phyloP scores from a whole-genome alignment of 441 rosid genomes.

The Corymbia citriodora region DNA sequence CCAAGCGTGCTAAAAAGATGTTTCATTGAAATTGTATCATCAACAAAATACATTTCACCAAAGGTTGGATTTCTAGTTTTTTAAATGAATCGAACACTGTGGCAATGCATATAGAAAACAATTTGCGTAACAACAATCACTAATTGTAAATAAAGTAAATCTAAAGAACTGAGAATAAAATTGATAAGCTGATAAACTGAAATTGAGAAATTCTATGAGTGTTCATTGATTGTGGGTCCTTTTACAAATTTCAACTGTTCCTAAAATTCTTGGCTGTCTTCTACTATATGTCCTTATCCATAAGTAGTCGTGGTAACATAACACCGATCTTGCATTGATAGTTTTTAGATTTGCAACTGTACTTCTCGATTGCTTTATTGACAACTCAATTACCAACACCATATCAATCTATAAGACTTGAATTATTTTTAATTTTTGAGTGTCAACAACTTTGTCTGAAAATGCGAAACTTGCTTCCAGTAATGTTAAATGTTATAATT shows the following conservation, averaged over 20 bases:
- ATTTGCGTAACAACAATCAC: no score
- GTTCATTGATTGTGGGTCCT: not conserved
- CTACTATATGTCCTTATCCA: not conserved
- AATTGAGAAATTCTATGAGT: not conserved
- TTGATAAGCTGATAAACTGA: accelerated
- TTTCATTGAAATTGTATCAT: no score
- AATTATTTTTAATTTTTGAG: not conserved
- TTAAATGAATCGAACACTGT: no score
- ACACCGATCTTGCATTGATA: accelerated
- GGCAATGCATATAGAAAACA: accelerated
- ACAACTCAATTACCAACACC: not conserved
- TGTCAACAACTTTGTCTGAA: not conserved
- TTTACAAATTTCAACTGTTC: not conserved
- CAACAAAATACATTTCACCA: not conserved
- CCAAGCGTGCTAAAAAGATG: no score
- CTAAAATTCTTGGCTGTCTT: no score
- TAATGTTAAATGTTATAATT: no score
- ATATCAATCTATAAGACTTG: not conserved
- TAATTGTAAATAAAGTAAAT: not conserved
- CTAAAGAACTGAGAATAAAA: not conserved
- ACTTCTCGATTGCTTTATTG: accelerated
- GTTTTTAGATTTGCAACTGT: not conserved
- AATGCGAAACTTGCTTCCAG: not conserved
- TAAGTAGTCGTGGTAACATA: not conserved
- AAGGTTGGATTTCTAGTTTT: not conserved